Evolutionary conservation across 2,329 filamentous ascomycete species (phyloP), one percentile per base, ranked within the genome.

Genomic region (Paraphaeosphaeria sporulosa): DNA sequence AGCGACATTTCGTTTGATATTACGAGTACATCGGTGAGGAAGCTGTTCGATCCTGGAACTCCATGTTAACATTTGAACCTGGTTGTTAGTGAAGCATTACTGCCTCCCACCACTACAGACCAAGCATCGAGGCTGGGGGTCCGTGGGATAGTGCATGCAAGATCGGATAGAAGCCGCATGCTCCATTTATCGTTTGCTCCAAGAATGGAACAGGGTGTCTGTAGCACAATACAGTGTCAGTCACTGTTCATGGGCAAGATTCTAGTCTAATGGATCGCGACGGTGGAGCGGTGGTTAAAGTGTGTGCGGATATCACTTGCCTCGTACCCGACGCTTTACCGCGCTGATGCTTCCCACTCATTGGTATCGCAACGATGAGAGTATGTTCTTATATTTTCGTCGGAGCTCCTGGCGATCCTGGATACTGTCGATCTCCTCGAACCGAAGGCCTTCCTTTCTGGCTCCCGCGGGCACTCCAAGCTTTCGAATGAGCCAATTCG

Each of bases 141-240:
- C 93, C 93, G 77, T 98, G 98, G 49, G 85, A 85, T 0, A 92
- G 87, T 19, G 90, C 91, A 75, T 98, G 95, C 48, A 98, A 77
- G 30, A 98, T 79, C 0, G 92, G 94, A 82, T 97, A 97, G 47
- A 97, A 81, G 0, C 94, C 94, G 77, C 94, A 98, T 0, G 94
- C 93, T 76, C 97, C 96, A 61, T 90, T 87, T 70, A 98, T 97
- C 0, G 94, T 98, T 81, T 98, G 94, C 69, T 88, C 91, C 84
- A 93, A 97, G 92, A 93, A 98, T 17, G 13, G 13, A 38, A 38
- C 36, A 38, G 30, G 8, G 30, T 32, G 30, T 32, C 30, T 32
- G 10, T 32, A 32, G 30, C 4, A 96, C 73, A 0, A 96, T 90
- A 1, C 89, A 89, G 71, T 96, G 91, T 0, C 67, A 71, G 0